Base-by-base conservation (phyloP, 179 eudicot genomes). In the Heliamphora pulchella region DNA sequence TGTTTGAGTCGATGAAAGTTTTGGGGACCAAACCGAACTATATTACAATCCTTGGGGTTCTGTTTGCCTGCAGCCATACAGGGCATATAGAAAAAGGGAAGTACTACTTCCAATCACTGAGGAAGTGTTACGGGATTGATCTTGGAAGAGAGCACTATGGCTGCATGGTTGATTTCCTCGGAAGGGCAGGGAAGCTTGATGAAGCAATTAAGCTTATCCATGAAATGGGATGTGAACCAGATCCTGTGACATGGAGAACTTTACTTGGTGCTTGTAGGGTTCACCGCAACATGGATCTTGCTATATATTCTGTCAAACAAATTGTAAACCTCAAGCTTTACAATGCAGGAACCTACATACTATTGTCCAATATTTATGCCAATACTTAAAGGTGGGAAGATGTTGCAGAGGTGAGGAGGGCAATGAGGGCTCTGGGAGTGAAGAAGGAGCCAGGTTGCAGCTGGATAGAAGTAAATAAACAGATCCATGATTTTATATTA, bases 141-240 rank as follows among this genome's bases (percentile, higher is more conserved):
- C 90, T 89, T 0, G 88, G 87, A 18, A 84, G 89, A 67, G 96
- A 91, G 85, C 93, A 91, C 79, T 90, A 90, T 53, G 93, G 92
- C 20, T 91, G 93, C 81, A 90, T 90, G 93, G 85, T 91, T 63
- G 96, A 91, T 89, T 87, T 90, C 44, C 91, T 90, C 55, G 93
- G 93, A 22, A 83, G 93, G 62, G 89, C 96, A 6, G 96, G 93
- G 43, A 90, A 90, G 80, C 84, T 90, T 54, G 91, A 87, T 4
- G 91, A 91, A 71, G 96, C 92, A 51, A 79, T 87, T 55, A 81
- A 74, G 59, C 75, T 91, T 70, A 88, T 91, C 18, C 83, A 84
- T 69, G 86, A 86, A 62, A 87, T 90, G 91, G 86, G 79, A 22
- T 82, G 84, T 67, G 87, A 87, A 78, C 91, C 93, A n/a, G 93